Evolutionary conservation across 192 early-diverging fungal species (phyloP).

Genomic region (Linnemannia schmuckeri): DNA sequence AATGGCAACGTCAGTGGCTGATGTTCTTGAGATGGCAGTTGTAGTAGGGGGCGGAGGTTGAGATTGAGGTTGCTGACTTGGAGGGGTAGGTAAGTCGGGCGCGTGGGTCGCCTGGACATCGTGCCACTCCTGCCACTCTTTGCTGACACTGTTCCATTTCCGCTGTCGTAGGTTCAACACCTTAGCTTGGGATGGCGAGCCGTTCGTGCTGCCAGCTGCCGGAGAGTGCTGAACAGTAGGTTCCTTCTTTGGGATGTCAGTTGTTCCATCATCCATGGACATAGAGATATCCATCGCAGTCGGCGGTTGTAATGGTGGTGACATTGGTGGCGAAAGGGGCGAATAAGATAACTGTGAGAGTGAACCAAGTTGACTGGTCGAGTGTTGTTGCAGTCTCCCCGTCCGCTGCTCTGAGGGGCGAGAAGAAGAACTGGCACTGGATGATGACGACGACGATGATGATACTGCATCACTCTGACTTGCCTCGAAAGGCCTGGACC

Average conservation of each 20-base stretch:
- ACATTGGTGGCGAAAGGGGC: constrained; percentile 38
- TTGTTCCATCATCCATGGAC: constrained; percentile 8
- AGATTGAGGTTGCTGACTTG: not conserved
- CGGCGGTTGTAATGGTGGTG: constrained; percentile 4
- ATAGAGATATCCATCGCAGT: constrained; percentile 18
- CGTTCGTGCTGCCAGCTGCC: not conserved
- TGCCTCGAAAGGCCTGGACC: not conserved
- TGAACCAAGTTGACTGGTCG: not conserved
- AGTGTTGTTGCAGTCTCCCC: not conserved
- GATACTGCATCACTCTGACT: not conserved
- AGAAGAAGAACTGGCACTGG: not conserved
- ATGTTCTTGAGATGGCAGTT: not conserved
- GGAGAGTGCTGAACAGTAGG: no score
- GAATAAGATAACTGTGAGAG: constrained; percentile 10
- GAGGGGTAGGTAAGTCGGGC: not conserved
- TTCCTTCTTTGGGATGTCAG: not conserved
- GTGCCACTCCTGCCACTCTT: constrained; percentile 57
- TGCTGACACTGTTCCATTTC: constrained; percentile 47
- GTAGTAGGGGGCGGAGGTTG: not conserved
- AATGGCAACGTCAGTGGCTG: not conserved
- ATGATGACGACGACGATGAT: not conserved
- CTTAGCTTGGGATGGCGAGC: constrained; percentile 1
- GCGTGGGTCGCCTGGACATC: constrained; percentile 47
- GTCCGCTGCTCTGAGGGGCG: not conserved
- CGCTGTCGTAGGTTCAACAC: constrained; percentile 38